phyloP scores from a whole-genome alignment of 495 filamentous ascomycete genomes.

The Trichodelitschia bisporula region DNA sequence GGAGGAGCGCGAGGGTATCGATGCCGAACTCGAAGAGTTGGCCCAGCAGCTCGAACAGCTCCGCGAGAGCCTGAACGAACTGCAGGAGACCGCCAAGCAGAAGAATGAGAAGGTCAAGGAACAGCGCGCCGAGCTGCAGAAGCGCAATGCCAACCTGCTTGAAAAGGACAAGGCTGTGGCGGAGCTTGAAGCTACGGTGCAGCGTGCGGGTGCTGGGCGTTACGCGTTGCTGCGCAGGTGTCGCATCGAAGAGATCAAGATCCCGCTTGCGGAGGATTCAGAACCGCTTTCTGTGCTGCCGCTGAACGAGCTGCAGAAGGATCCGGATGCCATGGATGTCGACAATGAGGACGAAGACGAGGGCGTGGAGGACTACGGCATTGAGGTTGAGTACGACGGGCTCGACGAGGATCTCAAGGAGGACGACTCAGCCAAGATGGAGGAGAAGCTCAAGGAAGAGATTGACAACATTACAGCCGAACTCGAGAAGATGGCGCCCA shows the following conservation, averaged over 20 bases:
- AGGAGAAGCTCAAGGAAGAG: constrained; percentile 57
- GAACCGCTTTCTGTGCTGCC: constrained; percentile 56
- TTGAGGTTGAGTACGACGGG: constrained; percentile 69
- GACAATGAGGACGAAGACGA: constrained; percentile 32
- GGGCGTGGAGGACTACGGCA: constrained; percentile 63
- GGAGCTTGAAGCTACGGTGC: constrained; percentile 54
- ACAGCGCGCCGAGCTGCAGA: constrained; percentile 63
- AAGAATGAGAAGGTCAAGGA: constrained; percentile 54
- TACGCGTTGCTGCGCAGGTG: constrained; percentile 70
- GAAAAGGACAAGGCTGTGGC: constrained; percentile 50
- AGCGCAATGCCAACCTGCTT: constrained; percentile 61
- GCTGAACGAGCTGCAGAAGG: constrained; percentile 35
- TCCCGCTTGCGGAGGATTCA: constrained; percentile 60
- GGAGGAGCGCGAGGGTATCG: constrained; percentile 44
- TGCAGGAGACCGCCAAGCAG: constrained; percentile 37
- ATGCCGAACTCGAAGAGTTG: constrained; percentile 44
- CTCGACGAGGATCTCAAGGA: constrained; percentile 69
- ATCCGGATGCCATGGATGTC: constrained; percentile 69
- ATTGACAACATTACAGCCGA: constrained; percentile 48
- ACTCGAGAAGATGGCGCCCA: constrained; percentile 81
- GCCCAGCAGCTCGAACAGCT: constrained; percentile 56
- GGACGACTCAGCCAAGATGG: constrained; percentile 15
- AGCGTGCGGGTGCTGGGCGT: constrained; percentile 56
- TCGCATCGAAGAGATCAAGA: constrained; percentile 75
- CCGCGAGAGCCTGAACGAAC: constrained; percentile 39